phyloP scores from a whole-genome alignment of 352 stramenopile genomes.

The Thalassiosira pacifica region DNA sequence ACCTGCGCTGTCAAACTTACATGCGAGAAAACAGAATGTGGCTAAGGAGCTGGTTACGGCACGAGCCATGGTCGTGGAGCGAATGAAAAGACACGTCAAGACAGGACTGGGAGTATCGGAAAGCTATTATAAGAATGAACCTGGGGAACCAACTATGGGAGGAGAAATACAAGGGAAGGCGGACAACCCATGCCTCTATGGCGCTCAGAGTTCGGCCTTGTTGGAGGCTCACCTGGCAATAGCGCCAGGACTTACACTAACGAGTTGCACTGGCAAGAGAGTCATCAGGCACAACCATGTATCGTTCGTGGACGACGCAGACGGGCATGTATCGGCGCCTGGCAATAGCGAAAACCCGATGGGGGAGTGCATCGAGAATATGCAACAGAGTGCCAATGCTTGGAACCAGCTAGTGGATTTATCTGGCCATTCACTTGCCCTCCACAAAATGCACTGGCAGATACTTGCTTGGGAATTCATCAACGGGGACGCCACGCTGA shows the following conservation, averaged over 20 bases:
- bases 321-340: background rate
- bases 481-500: background rate
- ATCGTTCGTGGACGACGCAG: conserved; percentile 42
- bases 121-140: background rate
- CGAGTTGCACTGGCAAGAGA: background rate
- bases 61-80: background rate
- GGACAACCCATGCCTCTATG: conserved; percentile 19
- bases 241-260: background rate
- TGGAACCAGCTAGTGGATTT: conserved; percentile 6
- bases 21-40: background rate
- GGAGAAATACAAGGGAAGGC: conserved; percentile 50
- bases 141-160: background rate
- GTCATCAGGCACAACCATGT: conserved; percentile 11
- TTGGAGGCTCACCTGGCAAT: conserved; percentile 22
- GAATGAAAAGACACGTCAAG: background rate
- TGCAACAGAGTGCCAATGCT: background rate
- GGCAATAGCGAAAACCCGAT: background rate
- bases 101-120: conserved; percentile 33
- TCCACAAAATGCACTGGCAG: conserved; percentile 27
- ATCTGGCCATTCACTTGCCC: background rate
- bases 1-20: background rate
- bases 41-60: background rate
- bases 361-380: background rate
- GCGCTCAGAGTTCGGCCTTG: conserved; percentile 3
- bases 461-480: conserved; percentile 1